Evolutionary conservation across 73 alveolate genomes (phyloP).

Genomic region (Effrenium voratum): DNA sequence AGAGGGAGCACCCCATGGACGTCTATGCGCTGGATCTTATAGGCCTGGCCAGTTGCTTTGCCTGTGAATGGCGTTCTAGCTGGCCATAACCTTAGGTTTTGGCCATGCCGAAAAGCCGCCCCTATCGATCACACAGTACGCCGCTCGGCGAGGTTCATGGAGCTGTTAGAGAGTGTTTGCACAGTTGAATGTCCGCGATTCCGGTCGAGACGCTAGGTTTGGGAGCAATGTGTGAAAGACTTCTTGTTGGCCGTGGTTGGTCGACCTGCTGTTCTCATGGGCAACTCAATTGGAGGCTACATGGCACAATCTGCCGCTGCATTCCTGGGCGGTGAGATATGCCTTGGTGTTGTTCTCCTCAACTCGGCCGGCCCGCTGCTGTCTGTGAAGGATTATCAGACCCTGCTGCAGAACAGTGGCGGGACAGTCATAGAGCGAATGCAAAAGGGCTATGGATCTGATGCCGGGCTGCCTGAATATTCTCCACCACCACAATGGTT

Average conservation of each 20-base stretch:
- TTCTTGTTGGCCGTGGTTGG: constrained; percentile 59
- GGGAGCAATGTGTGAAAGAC: constrained; percentile 92
- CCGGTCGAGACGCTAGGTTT: too few species aligned
- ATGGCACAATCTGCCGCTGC: constrained; percentile 92
- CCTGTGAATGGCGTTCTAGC: too few species aligned
- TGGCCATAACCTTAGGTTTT: too few species aligned
- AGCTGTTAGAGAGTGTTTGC: neutral
- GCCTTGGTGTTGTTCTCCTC: constrained; percentile 53
- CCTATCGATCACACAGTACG: constrained; percentile 73
- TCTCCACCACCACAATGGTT: constrained; percentile 91
- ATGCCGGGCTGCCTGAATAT: constrained; percentile 62
- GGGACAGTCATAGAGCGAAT: constrained; percentile 74
- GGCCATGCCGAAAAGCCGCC: constrained; percentile 93
- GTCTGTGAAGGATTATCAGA: constrained; percentile 77
- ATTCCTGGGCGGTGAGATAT: constrained; percentile 47
- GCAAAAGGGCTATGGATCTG: constrained; percentile 50
- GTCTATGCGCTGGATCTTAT: constrained; percentile 62
- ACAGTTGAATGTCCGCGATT: too few species aligned
- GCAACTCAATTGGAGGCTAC: constrained; percentile 88
- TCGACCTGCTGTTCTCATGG: constrained; percentile 66
- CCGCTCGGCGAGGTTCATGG: neutral
- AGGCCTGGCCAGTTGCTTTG: neutral
- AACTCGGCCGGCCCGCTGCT: constrained; percentile 91
- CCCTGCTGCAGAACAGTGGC: constrained; percentile 57
- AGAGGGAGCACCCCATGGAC: constrained; percentile 18